Conservation (phyloP, 768 basidiomycete species). For the Tremella mesenterica region DNA sequence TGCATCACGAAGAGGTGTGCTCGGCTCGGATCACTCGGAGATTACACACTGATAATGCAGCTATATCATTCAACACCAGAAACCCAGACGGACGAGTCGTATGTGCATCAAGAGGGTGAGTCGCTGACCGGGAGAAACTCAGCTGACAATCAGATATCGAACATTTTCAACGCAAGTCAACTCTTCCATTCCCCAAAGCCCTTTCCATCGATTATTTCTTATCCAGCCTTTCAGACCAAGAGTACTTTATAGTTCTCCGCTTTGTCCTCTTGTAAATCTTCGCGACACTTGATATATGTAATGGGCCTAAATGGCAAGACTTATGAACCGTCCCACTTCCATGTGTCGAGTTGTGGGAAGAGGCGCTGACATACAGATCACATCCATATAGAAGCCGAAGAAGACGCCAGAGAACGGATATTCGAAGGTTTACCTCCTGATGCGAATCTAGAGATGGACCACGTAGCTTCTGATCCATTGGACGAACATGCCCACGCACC, state of each 20-base stretch:
- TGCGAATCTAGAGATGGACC: slow-evolving; percentile 56
- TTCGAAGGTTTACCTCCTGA: slow-evolving; percentile 63
- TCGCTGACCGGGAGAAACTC: background rate
- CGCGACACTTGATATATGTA: too few relatives aligned
- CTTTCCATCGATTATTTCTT: too few relatives aligned
- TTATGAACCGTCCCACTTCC: background rate
- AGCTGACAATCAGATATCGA: slow-evolving; percentile 49
- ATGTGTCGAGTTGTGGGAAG: too few relatives aligned
- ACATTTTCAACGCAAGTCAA: slow-evolving; percentile 61
- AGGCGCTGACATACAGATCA: slow-evolving; percentile 53
- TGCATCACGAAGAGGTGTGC: slow-evolving; percentile 79
- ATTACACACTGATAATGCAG: slow-evolving; percentile 43
- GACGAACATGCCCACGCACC: slow-evolving; percentile 38
- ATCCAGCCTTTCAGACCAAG: too few relatives aligned
- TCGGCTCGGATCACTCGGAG: background rate
- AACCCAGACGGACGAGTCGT: slow-evolving; percentile 91
- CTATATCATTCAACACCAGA: slow-evolving; percentile 91
- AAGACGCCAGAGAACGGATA: slow-evolving; percentile 72
- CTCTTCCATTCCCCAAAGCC: too few relatives aligned
- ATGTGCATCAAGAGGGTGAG: slow-evolving; percentile 79
- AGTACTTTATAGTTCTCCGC: too few relatives aligned
- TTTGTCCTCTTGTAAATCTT: background rate
- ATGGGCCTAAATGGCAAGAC: background rate
- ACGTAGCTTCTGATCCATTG: slow-evolving; percentile 44
- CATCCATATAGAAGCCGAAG: slow-evolving; percentile 69